Evolutionary conservation across 139 green algal genomes (phyloP), one percentile per base, ranked within the genome.

Genomic region (Volvox africanus): DNA sequence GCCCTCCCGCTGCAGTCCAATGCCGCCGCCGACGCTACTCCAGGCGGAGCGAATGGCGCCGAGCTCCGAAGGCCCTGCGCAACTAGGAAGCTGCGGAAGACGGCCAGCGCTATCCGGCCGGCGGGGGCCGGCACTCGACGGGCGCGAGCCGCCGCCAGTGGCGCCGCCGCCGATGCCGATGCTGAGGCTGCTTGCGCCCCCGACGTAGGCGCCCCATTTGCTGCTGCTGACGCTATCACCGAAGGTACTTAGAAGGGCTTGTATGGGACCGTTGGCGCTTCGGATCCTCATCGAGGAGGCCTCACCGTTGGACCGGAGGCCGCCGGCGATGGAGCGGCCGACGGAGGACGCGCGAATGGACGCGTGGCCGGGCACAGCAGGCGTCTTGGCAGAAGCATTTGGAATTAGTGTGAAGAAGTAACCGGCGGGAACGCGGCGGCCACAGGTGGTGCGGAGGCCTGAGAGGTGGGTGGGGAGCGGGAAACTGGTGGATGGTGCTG

Each of bases 321-420:
- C 32, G 32, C 32, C 75, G 18, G 30, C 32, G 32, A 55, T 11
- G 32, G 75, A 81, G 32, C 75, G 75, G 14, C 75, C 75, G 32
- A 81, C 75, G 21, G 32, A 50, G 33, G 78, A 84, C 21, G 37
- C 62, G 37, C 78, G 78, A 33, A 61, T 18, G 24, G 65, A 73
- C 30, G 32, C 32, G 62, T 55, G 21, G 61, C 62, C 62, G 20
- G 62, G 32, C 2, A 61, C 20, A 5, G 62, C 19, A 13, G 37
- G 33, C 19, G 62, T n/a, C 62, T 30, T 65, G 14, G 83, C 22
- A 28, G 67, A 6, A 28, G 36, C 36, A 33, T 71, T 69, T 26
- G 83, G 83, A 21, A 68, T 13, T 3, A 89, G 67, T 21, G 67
- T 81, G 83, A 89, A 89, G 83, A 81, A 80, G 67, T 81, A 89